Evolutionary conservation across 306 rosid species (phyloP).

Genomic region (Biancaea sappan): DNA sequence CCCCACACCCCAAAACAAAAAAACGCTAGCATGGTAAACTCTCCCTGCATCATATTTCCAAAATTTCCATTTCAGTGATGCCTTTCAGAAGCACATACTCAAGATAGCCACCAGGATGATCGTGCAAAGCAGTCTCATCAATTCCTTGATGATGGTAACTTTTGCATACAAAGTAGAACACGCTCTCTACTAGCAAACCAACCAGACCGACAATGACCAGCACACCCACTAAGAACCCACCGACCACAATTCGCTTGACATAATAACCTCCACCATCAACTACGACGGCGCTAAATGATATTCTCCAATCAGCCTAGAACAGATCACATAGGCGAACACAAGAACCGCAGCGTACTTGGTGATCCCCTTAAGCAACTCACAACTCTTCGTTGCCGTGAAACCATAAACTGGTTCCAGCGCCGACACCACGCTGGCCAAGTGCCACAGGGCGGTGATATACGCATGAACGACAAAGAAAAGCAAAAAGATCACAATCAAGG

Average conservation of each 20-base stretch:
- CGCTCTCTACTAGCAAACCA: conserved; percentile 87
- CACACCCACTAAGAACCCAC: conserved; percentile 85
- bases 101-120: conserved; percentile 96
- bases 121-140: conserved; percentile 80
- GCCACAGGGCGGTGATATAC: conserved; percentile 72
- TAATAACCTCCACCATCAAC: conserved; percentile 71
- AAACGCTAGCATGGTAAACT: too few species aligned
- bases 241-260: conserved; percentile 69
- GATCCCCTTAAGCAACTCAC: conserved; percentile 66
- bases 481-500: conserved; percentile 33
- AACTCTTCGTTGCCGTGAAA: conserved; percentile 66
- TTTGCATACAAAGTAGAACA: conserved; percentile 90
- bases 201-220: conserved; percentile 88
- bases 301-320: conserved; percentile 52
- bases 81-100: conserved; percentile 96
- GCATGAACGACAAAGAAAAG: conserved; percentile 57
- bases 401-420: conserved; percentile 70
- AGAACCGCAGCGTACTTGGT: conserved; percentile 54
- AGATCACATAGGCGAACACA: conserved; percentile 57
- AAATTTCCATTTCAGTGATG: conserved; percentile 87
- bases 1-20: too few species aligned
- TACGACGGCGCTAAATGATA: conserved; percentile 69
- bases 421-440: conserved; percentile 70
- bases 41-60: conserved; percentile 60
- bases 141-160: conserved; percentile 92